Evolutionary conservation across 495 filamentous ascomycete species (phyloP).

Genomic region (Hyaloscypha bicolor): DNA sequence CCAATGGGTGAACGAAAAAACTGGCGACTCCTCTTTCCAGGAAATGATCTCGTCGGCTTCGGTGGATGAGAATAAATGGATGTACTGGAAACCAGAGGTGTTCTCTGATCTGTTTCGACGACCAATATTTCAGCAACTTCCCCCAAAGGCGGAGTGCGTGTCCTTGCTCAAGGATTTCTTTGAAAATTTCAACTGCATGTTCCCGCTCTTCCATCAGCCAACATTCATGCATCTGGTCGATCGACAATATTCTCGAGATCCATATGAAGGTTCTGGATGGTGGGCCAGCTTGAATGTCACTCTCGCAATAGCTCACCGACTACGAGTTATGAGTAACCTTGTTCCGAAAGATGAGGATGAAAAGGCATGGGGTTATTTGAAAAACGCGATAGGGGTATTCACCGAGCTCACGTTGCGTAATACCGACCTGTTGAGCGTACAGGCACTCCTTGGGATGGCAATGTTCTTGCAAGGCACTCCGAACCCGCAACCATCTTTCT

Average conservation of each 20-base stretch:
- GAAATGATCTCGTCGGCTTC: constrained; percentile 87
- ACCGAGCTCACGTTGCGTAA: constrained; percentile 94
- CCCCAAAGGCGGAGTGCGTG: constrained; percentile 76
- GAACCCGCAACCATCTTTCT: constrained; percentile 93
- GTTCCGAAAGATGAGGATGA: constrained; percentile 87
- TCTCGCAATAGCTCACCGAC: constrained; percentile 84
- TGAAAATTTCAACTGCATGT: constrained; percentile 98
- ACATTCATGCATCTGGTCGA: constrained; percentile 98
- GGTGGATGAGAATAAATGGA: constrained; percentile 89
- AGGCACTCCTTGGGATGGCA: constrained; percentile 93
- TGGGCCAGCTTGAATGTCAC: constrained; percentile 97
- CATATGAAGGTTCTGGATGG: constrained; percentile 97
- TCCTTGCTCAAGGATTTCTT: constrained; percentile 92
- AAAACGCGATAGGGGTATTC: constrained; percentile 92
- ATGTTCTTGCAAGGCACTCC: constrained; percentile 96
- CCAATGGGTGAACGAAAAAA: constrained; percentile 98
- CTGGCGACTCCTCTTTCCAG: constrained; percentile 90
- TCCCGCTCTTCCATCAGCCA: constrained; percentile 94
- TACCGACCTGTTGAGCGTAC: constrained; percentile 94
- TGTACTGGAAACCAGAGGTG: constrained; percentile 94
- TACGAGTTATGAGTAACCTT: constrained; percentile 94
- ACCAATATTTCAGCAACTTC: constrained; percentile 79
- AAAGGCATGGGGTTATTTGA: constrained; percentile 92
- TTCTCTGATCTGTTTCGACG: constrained; percentile 91
- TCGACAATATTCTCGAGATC: constrained; percentile 85